Evolutionary conservation across 768 basidiomycete genomes (phyloP).

Genomic region (Lanmaoa rubissima): DNA sequence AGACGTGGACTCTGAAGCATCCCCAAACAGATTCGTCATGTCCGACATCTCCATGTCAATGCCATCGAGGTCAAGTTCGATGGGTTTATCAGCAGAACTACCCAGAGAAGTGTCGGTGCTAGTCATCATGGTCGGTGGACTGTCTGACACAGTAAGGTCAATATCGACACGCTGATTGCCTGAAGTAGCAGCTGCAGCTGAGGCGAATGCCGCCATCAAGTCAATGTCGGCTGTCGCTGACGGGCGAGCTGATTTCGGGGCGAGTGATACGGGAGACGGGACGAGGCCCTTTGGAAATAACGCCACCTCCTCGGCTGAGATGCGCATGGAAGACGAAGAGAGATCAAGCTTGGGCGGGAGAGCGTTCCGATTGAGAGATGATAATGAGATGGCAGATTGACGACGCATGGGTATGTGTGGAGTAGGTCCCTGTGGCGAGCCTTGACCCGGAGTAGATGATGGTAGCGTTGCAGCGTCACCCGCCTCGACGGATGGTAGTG

Average conservation of each 20-base stretch:
- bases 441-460: slow-evolving; percentile 32
- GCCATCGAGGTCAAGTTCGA: slow-evolving; percentile 70
- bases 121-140: slow-evolving; percentile 26
- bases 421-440: slow-evolving; percentile 35
- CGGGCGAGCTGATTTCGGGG: slow-evolving; percentile 73
- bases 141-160: slow-evolving; percentile 53
- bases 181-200: slow-evolving; percentile 37
- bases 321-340: slow-evolving; percentile 63
- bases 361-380: slow-evolving; percentile 70
- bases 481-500: slow-evolving; percentile 22
- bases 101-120: slow-evolving; percentile 42
- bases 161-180: slow-evolving; percentile 44
- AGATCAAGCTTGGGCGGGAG: slow-evolving; percentile 80
- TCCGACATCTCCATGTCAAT: slow-evolving; percentile 63
- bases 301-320: slow-evolving; percentile 61
- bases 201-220: slow-evolving; percentile 61
- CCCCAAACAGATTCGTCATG: slow-evolving; percentile 55
- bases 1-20: slow-evolving; percentile 37
- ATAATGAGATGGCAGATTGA: slow-evolving; percentile 76
- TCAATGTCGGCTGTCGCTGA: slow-evolving; percentile 57
- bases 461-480: slow-evolving; percentile 20
- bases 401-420: slow-evolving; percentile 46
- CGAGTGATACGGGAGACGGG: slow-evolving; percentile 74
- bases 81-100: slow-evolving; percentile 75
- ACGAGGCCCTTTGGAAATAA: slow-evolving; percentile 59